These are phyloP conservation scores for Fusarium vanettenii DNA, from an alignment of 2,329 filamentous ascomycete species.

Conservation along the genomic window DNA sequence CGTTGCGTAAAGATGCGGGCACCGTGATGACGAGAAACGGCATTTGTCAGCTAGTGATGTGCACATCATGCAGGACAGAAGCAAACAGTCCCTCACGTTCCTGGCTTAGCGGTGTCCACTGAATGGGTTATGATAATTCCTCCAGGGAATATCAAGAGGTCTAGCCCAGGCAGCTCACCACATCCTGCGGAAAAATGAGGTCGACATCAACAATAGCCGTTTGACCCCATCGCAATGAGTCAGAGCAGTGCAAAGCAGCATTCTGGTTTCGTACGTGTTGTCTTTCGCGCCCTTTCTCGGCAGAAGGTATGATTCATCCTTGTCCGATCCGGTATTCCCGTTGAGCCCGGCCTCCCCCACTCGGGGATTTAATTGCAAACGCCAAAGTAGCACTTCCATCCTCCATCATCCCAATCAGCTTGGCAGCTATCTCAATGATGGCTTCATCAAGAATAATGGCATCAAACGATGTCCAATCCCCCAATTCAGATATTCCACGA, in stretches of 20 bases:
- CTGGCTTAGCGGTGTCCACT: not conserved
- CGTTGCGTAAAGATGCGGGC: not conserved
- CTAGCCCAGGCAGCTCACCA: not conserved
- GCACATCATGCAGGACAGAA: not conserved
- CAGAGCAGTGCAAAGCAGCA: no score
- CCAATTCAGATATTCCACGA: no score
- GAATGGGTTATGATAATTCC: not conserved
- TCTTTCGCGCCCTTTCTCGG: no score
- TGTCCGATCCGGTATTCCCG: no score
- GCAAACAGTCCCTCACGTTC: fast-evolving
- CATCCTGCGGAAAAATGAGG: not conserved
- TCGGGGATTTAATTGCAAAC: not conserved
- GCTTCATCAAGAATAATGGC: not conserved
- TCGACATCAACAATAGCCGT: no score
- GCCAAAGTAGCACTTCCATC: not conserved
- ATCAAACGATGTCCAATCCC: not conserved
- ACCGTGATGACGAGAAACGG: not conserved
- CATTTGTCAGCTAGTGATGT: not conserved
- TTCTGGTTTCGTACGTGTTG: no score
- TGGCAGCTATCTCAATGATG: not conserved
- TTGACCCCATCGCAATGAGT: no score
- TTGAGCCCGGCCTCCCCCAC: not conserved
- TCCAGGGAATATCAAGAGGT: not conserved
- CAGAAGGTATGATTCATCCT: no score
- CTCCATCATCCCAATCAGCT: not conserved